Conservation (phyloP, 2,329 filamentous ascomycete species). For the Lecanoromycetidae sp. region DNA sequence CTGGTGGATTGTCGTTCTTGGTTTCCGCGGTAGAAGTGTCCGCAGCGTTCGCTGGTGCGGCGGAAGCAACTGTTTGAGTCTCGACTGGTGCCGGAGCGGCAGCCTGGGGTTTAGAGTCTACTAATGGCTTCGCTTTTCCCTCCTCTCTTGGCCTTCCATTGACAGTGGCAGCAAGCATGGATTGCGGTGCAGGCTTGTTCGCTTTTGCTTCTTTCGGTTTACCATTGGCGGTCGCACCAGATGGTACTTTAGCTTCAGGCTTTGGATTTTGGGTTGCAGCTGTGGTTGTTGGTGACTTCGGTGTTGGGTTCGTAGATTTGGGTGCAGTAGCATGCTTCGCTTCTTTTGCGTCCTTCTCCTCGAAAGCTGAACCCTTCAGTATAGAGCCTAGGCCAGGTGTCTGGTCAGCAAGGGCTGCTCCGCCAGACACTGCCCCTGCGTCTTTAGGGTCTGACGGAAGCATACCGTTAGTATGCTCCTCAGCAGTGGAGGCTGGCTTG, state of each 20-base stretch:
- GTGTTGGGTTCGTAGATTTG: too few species aligned
- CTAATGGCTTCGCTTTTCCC: constrained; percentile 11
- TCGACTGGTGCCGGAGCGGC: not conserved
- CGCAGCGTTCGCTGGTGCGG: not conserved
- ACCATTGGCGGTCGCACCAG: not conserved
- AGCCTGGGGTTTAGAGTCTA: not conserved
- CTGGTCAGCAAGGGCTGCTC: constrained; percentile 23
- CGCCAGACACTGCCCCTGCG: constrained; percentile 28
- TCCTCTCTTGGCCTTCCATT: constrained; percentile 11
- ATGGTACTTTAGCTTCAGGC: not conserved
- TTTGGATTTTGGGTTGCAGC: not conserved
- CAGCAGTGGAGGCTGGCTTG: constrained; percentile 31
- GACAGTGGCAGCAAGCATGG: constrained; percentile 1
- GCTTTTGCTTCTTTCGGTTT: constrained; percentile 2
- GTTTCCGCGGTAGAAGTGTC: not conserved
- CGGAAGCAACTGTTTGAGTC: not conserved
- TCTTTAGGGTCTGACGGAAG: constrained; percentile 31
- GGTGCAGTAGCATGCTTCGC: too few species aligned
- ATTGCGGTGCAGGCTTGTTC: constrained; percentile 3
- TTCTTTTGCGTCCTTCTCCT: constrained; percentile 6
- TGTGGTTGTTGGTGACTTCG: constrained; percentile 4
- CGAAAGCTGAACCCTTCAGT: constrained; percentile 19
- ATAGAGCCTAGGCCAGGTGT: constrained; percentile 14
- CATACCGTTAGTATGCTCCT: constrained; percentile 30
- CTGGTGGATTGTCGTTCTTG: not conserved